A percentile compares a stretch with the other conserved stretches of the same genome.
Conservation (phyloP, 495 filamentous ascomycete genomes). For the Letharia lupina region DNA sequence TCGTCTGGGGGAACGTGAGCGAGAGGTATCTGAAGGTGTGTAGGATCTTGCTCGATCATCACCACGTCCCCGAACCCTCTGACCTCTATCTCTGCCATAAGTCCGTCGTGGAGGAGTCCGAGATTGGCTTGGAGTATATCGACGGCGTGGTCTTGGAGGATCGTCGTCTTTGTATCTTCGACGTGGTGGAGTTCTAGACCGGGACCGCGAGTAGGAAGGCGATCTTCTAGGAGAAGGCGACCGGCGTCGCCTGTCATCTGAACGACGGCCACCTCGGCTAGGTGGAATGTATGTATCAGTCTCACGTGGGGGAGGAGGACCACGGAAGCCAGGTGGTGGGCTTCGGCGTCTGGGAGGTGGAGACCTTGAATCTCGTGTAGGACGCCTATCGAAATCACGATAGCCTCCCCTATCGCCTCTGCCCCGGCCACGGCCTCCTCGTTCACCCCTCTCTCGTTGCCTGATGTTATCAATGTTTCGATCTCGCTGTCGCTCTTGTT, state of each 20-base stretch:
- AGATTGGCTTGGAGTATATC: constrained; percentile 35
- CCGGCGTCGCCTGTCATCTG: constrained; percentile 30
- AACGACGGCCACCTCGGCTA: constrained; percentile 23
- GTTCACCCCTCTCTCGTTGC: constrained; percentile 65
- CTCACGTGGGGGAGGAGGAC: constrained; percentile 43
- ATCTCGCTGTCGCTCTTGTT: constrained; percentile 52
- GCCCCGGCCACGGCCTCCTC: constrained; percentile 49
- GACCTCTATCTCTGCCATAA: constrained; percentile 30
- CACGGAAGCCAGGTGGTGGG: constrained; percentile 40
- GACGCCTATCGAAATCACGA: constrained; percentile 41
- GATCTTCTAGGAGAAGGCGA: constrained; percentile 34
- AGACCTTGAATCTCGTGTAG: constrained; percentile 46
- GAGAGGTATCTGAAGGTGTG: constrained; percentile 43
- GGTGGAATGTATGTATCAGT: constrained; percentile 52
- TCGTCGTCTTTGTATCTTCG: constrained; percentile 29
- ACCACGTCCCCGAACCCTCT: constrained; percentile 41
- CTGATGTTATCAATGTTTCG: constrained; percentile 57
- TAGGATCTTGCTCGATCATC: constrained; percentile 44
- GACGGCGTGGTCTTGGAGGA: constrained; percentile 28
- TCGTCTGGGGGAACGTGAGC: constrained; percentile 57
- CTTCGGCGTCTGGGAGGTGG: constrained; percentile 52
- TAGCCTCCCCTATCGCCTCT: constrained; percentile 43
- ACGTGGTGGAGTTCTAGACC: constrained; percentile 36
- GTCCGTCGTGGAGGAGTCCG: constrained; percentile 34
- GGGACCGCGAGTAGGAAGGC: constrained; percentile 32